Conservation (phyloP, 148 eudicot species). For the Linanthus parryae region DNA sequence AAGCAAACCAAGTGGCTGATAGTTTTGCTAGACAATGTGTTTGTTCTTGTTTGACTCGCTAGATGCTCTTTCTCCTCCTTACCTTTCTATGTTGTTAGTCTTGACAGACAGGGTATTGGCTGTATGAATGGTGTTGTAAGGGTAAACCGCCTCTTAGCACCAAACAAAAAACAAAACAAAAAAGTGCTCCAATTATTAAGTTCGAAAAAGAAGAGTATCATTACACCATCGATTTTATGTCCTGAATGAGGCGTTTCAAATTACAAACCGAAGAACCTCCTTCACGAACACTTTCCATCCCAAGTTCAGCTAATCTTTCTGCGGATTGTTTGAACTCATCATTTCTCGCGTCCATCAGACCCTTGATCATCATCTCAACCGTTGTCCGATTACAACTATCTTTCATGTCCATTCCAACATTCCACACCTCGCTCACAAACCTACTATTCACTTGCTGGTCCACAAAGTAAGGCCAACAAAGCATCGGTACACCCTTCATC, state of each 20-base stretch:
- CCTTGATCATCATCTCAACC: constrained; percentile 22
- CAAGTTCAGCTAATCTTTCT: constrained; percentile 11
- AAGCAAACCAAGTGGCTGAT: too few species aligned
- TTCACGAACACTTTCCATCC: constrained; percentile 15
- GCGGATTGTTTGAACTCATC: constrained; percentile 20
- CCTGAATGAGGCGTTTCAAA: constrained; percentile 23
- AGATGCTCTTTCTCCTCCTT: too few species aligned
- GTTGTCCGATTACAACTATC: constrained; percentile 22
- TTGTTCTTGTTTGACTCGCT: too few species aligned
- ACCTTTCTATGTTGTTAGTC: too few species aligned
- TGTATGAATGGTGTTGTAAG: too few species aligned
- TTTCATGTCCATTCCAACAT: constrained; percentile 32
- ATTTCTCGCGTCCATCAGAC: constrained; percentile 22
- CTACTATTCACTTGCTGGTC: constrained; percentile 38
- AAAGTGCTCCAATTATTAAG: too few species aligned
- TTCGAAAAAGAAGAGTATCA: too few species aligned
- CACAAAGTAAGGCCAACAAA: constrained; percentile 34
- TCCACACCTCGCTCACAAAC: constrained; percentile 38
- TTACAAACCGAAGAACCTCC: constrained; percentile 31
- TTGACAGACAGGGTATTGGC: too few species aligned
- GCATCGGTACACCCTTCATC: constrained; percentile 29
- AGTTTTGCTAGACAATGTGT: too few species aligned
- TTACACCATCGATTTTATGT: constrained; percentile 33
- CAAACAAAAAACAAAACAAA: too few species aligned
- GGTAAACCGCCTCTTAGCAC: too few species aligned